phyloP scores from a whole-genome alignment of 225 moss, liverwort and hornwort genomes.

The Climacium dendroides region DNA sequence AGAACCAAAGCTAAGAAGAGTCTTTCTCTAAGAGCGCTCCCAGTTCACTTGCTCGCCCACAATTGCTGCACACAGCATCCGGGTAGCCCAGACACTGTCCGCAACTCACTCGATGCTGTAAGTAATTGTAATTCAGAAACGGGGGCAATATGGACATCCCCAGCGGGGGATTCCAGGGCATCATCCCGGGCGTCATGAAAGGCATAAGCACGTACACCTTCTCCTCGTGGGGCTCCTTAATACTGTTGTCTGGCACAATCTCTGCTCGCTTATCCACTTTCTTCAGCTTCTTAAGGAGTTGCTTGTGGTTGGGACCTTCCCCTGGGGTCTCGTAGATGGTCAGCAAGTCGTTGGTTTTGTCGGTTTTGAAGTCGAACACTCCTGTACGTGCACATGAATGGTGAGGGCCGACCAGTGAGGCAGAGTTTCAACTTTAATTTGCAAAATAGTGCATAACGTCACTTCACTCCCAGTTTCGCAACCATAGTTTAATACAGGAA shows the following conservation, averaged over 20 bases:
- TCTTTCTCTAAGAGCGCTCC: not conserved
- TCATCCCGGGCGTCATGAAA: not conserved
- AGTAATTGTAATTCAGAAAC: not conserved
- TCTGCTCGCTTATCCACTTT: not conserved
- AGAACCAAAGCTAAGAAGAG: not conserved
- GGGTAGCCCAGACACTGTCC: not conserved
- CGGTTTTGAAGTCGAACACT: not conserved
- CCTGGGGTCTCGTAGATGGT: not conserved
- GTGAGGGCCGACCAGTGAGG: not conserved
- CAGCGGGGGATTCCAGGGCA: not conserved
- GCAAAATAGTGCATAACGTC: not conserved
- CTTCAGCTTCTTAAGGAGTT: conserved; percentile 2
- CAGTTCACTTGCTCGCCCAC: not conserved
- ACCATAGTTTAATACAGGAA: not conserved
- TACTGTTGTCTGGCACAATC: not conserved
- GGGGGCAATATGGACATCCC: not conserved
- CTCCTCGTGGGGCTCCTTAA: not conserved
- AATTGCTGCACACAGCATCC: conserved; percentile 1
- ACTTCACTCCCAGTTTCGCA: not conserved
- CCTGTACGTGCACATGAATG: not conserved
- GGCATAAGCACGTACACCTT: not conserved
- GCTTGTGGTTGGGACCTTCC: not conserved
- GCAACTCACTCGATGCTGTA: conserved; percentile 4
- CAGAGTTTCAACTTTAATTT: not conserved
- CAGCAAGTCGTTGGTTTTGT: not conserved